Conservation (phyloP, 108 stramenopile genomes). For the Parmales sp. region DNA sequence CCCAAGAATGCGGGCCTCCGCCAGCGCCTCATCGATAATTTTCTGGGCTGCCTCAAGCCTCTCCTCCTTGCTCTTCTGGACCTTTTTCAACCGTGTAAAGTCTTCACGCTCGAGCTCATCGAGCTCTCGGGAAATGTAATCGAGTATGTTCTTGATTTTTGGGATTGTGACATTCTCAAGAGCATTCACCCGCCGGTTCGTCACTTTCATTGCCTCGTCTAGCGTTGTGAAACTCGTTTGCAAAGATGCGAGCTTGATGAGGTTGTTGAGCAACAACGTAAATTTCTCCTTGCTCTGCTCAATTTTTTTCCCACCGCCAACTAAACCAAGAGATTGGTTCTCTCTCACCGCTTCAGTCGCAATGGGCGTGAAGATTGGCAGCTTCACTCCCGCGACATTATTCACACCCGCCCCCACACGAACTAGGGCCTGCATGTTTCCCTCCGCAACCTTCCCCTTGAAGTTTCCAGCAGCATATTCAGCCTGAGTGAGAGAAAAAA, state of each 20-base stretch:
- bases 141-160: conserved; percentile 76
- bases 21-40: conserved; percentile 24
- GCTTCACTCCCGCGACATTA: conserved; percentile 96
- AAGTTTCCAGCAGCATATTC: conserved; percentile 97
- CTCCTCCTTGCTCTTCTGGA: conserved; percentile 71
- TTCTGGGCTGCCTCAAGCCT: conserved; percentile 32
- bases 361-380: conserved; percentile 90
- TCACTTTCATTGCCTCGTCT: conserved; percentile 95
- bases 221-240: conserved; percentile 93
- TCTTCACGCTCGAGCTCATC: conserved; percentile 98
- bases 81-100: conserved; percentile 94
- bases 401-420: conserved; percentile 79
- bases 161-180: conserved; percentile 98
- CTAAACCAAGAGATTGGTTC: conserved; percentile 81
- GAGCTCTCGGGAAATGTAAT: conserved; percentile 88
- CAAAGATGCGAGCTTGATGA: conserved; percentile 91
- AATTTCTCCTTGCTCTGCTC: conserved; percentile 75
- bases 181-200: conserved; percentile 95
- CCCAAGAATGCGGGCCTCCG: conserved; percentile 7
- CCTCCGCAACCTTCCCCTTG: conserved; percentile 84
- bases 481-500: conserved; percentile 91
- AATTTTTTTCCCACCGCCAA: conserved; percentile 92
- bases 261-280: conserved; percentile 61
- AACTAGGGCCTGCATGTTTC: conserved; percentile 67
- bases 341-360: conserved; percentile 80